Evolutionary conservation across 441 rosid genomes (phyloP).

Genomic region (Dalechampia spathulata): DNA sequence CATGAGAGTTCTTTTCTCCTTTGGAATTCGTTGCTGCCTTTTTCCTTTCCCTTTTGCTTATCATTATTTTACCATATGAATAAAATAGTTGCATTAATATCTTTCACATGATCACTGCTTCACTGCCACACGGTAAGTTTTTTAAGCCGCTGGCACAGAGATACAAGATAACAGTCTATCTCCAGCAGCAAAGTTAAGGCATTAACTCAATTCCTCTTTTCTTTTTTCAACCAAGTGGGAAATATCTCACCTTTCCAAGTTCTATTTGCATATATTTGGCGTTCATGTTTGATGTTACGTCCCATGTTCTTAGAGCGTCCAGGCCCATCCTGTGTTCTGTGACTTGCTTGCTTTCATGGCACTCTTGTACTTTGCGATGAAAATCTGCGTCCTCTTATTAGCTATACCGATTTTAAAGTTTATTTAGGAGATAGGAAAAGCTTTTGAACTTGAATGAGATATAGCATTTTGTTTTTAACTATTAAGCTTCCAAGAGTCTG

Average conservation of each 20-base stretch:
- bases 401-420: neutral
- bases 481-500: no score
- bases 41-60: no score
- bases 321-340: neutral
- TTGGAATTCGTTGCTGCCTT: constrained; percentile 12
- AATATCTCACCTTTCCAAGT: neutral
- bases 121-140: constrained; percentile 4
- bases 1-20: constrained; percentile 2
- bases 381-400: neutral
- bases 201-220: neutral
- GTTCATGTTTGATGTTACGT: neutral
- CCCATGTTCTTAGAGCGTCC: neutral
- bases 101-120: constrained; percentile 31
- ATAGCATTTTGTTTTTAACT: no score
- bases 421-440: neutral
- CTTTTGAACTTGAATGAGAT: neutral
- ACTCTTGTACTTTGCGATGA: neutral
- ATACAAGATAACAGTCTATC: constrained; percentile 1
- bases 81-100: constrained; percentile 29
- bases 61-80: constrained; percentile 10
- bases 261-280: neutral
- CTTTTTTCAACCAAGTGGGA: neutral
- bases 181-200: neutral
- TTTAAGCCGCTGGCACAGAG: constrained; percentile 15
- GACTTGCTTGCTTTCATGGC: neutral